phyloP scores from a whole-genome alignment of 352 stramenopile genomes.

The Globisporangium acanthophoron region DNA sequence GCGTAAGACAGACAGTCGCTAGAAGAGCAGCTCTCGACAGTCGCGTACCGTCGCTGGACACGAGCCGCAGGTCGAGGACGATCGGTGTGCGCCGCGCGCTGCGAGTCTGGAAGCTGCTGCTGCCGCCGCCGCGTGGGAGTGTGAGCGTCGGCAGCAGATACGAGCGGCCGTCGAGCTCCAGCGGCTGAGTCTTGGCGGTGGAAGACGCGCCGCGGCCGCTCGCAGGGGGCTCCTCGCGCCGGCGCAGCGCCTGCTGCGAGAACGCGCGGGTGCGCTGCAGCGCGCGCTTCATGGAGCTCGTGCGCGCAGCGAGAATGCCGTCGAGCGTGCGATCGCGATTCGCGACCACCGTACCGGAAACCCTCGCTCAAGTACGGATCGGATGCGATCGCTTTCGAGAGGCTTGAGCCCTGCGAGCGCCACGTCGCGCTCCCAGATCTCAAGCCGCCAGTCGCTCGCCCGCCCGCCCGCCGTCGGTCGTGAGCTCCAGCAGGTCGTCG shows the following conservation, averaged over 20 bases:
- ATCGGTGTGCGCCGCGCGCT: constrained; percentile 45
- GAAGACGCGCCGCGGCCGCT: constrained; percentile 23
- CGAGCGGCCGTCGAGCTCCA: constrained; percentile 56
- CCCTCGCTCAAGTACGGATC: neutral
- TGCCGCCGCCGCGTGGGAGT: constrained; percentile 26
- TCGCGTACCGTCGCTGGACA: constrained; percentile 60
- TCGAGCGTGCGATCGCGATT: no score
- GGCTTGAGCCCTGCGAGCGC: neutral
- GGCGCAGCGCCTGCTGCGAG: constrained; percentile 54
- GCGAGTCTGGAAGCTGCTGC: constrained; percentile 27
- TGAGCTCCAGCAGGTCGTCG: no score
- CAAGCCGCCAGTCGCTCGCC: neutral
- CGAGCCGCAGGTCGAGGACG: constrained; percentile 64
- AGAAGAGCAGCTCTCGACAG: neutral
- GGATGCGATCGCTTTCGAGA: no score
- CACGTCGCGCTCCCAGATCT: constrained; percentile 1
- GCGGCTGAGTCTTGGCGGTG: constrained; percentile 15
- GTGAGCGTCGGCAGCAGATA: constrained; percentile 72
- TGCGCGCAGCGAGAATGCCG: neutral
- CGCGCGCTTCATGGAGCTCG: constrained; percentile 26
- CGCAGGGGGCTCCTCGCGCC: constrained; percentile 23
- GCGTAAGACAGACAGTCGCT: neutral
- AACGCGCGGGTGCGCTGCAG: constrained; percentile 32
- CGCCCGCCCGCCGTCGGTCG: no score
- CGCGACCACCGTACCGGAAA: no score